A percentile compares a stretch with the other conserved stretches of the same genome.
Conservation (phyloP, 192 early-diverging fungal genomes). For the Coemansia sp. region DNA sequence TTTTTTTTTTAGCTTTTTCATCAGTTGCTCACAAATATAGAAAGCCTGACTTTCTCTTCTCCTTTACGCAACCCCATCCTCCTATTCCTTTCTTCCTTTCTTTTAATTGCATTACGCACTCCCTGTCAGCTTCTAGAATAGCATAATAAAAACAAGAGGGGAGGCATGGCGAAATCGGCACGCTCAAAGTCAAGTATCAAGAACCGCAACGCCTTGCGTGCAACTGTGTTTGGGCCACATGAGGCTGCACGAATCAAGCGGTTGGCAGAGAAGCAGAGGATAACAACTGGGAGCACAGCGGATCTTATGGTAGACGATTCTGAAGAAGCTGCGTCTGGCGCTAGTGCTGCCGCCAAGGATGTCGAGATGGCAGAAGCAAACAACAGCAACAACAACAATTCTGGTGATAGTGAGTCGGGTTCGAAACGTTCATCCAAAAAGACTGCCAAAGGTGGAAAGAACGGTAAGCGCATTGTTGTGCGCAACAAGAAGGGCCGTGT, state of each 20-base stretch:
- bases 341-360: not conserved
- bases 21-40: no score
- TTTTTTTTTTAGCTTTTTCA: no score
- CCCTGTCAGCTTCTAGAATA: not conserved
- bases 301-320: constrained; percentile 15
- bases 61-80: no score
- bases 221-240: constrained; percentile 37
- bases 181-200: constrained; percentile 51
- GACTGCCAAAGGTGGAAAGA: constrained; percentile 1
- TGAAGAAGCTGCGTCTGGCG: constrained; percentile 10
- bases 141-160: constrained; percentile 1
- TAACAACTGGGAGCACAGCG: constrained; percentile 11
- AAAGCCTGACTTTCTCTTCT: no score
- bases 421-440: not conserved
- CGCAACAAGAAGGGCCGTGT: constrained; percentile 43
- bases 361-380: constrained; percentile 3
- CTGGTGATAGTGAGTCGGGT: not conserved
- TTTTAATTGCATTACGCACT: not conserved
- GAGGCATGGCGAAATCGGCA: constrained; percentile 36
- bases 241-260: constrained; percentile 50
- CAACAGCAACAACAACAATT: constrained; percentile 9
- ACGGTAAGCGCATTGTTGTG: constrained; percentile 12
- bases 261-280: constrained; percentile 40
- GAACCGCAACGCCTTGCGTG: constrained; percentile 41
- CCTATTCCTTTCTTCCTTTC: not conserved